Conservation (phyloP, 176 grass and related monocot species). For the Aegilops sharonensis region DNA sequence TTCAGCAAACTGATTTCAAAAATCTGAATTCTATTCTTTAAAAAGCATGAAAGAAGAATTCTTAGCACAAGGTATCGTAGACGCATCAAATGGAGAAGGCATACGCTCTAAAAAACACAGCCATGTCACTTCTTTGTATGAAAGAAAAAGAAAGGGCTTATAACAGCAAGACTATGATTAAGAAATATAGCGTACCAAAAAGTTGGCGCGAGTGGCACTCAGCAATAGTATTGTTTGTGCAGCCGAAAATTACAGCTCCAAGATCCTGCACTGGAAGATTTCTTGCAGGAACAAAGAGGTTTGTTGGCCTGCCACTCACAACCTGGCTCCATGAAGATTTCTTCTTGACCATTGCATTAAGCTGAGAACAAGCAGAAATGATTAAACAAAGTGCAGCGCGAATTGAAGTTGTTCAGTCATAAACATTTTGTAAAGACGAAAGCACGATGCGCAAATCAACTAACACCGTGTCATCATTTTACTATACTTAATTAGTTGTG, state of each 20-base stretch:
- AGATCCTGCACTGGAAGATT: constrained; percentile 59
- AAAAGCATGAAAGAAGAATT: background rate
- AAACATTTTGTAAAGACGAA: constrained; percentile 17
- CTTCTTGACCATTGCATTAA: constrained; percentile 39
- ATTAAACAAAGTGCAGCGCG: background rate
- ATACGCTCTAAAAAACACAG: background rate
- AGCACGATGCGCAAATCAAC: background rate
- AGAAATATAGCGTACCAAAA: constrained; percentile 56
- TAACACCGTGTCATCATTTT: background rate
- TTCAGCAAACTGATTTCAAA: constrained; percentile 1
- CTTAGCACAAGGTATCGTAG: background rate
- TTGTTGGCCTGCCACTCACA: constrained; percentile 31
- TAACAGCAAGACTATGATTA: background rate
- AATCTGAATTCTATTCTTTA: background rate
- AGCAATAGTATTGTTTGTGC: constrained; percentile 59
- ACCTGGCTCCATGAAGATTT: constrained; percentile 27
- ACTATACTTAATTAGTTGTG: background rate
- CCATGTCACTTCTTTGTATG: background rate
- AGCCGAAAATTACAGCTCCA: constrained; percentile 80
- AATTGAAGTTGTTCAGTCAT: background rate
- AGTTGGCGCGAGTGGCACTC: constrained; percentile 70
- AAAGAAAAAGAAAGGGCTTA: background rate
- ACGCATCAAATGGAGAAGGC: background rate
- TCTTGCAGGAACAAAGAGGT: constrained; percentile 37
- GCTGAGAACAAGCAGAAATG: background rate